Evolutionary conservation across 1,139 yeast species (phyloP).

Genomic region (Hansenula lynferdii): DNA sequence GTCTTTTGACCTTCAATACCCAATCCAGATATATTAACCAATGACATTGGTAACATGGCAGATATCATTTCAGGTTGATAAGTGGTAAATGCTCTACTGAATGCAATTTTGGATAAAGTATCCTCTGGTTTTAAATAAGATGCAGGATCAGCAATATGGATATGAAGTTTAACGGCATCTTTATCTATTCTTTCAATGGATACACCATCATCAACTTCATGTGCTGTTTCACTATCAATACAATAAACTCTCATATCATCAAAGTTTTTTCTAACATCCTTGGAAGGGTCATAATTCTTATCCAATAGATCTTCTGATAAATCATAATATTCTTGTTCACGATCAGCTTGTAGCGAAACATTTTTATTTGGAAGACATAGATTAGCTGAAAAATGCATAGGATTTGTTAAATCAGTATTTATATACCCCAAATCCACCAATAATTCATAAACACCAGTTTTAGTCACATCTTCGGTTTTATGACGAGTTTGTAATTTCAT

Average conservation of each 20-base stretch:
- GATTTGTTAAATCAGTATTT: conserved; percentile 33
- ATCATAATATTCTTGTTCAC: conserved; percentile 39
- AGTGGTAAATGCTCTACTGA: conserved; percentile 58
- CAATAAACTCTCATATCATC: conserved; percentile 61
- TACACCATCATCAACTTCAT: conserved; percentile 93
- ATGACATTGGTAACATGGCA: conserved; percentile 65
- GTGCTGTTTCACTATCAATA: conserved; percentile 76
- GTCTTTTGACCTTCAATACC: conserved; percentile 44
- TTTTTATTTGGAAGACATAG: conserved; percentile 37
- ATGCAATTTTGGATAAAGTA: conserved; percentile 53
- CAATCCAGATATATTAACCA: conserved; percentile 52
- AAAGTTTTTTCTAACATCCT: conserved; percentile 31
- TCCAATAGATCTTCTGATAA: conserved; percentile 18
- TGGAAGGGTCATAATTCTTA: conserved; percentile 31
- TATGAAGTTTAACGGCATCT: conserved; percentile 41
- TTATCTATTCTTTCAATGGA: conserved; percentile 43
- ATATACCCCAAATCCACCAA: conserved; percentile 29
- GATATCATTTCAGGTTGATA: conserved; percentile 68
- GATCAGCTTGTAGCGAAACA: conserved; percentile 34
- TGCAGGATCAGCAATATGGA: conserved; percentile 89
- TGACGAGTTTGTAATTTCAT: conserved; percentile 11
- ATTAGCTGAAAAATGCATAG: conserved; percentile 41
- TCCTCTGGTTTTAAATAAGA: conserved; percentile 48
- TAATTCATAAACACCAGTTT: conserved; percentile 43
- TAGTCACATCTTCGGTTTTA: conserved; percentile 20